phyloP scores from a whole-genome alignment of 371 early-diverging fungal species.

The Mucor plumbeus region DNA sequence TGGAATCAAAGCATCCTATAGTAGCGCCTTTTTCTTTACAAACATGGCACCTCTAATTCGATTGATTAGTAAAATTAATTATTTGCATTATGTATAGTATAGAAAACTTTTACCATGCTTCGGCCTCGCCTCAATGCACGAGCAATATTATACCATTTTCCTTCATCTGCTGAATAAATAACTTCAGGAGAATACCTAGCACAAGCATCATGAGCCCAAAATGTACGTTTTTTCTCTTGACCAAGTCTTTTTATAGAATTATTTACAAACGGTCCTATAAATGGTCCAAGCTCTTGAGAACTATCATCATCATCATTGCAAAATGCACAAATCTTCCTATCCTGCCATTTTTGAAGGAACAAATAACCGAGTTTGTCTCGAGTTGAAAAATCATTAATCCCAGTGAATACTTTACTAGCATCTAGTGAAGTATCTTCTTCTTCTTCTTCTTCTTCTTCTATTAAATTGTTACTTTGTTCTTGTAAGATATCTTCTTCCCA shows the following conservation, averaged over 20 bases:
- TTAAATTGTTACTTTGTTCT: neutral
- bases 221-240: conserved; percentile 58
- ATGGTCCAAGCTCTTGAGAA: conserved; percentile 56
- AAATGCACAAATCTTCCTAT: conserved; percentile 72
- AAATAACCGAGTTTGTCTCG: conserved; percentile 47
- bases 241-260: conserved; percentile 51
- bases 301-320: conserved; percentile 77
- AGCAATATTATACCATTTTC: conserved; percentile 87
- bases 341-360: conserved; percentile 56
- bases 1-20: conserved; percentile 87
- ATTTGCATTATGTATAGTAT: neutral
- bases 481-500: conserved; percentile 71
- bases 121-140: conserved; percentile 78
- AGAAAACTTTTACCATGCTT: conserved; percentile 57
- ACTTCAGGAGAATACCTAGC: conserved; percentile 89
- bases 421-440: conserved; percentile 12
- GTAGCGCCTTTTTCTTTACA: conserved; percentile 90
- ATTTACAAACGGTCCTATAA: conserved; percentile 64
- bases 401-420: conserved; percentile 48
- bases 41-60: conserved; percentile 63
- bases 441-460: too few species aligned
- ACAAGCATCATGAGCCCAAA: conserved; percentile 90
- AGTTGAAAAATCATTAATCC: conserved; percentile 34
- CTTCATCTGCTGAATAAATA: conserved; percentile 60
- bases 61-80: neutral